Evolutionary conservation across 352 stramenopile species (phyloP), one percentile per base, ranked within the genome.

Genomic region (Pythium aquatile): DNA sequence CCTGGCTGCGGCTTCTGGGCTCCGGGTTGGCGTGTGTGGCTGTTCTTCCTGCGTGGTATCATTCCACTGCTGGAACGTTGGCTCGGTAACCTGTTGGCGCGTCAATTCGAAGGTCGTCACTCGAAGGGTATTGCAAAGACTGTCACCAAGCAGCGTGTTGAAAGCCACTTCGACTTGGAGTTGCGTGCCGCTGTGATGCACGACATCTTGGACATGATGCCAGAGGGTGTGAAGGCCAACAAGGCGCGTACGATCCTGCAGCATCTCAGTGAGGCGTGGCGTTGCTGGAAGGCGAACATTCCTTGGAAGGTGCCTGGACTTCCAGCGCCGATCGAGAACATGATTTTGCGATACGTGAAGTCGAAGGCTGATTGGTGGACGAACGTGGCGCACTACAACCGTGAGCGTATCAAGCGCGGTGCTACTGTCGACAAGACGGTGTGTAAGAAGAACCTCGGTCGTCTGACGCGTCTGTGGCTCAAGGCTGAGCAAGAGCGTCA

Each of bases 121-220:
- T 99, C 94, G 13, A 99, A 99, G 82, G 94, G 95, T 17, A 96
- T 99, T 46, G 97, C 98, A 6, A 99, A 99, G 81, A 99, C 97
- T 59, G 97, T 99, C 11, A 99, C 98, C 0, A 99, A 99, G 79
- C 98, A 99, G 77, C 87, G 98, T 64, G 98, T 99, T 11, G 98
- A 99, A 76, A 98, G 88, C 61, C 97, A 99, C 73, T 99, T 99
- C 73, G 98, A 99, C 79, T 75, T 99, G 61, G 97, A 99, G 75
- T 83, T 99, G 28, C 93, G 98, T 66, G 98, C 98, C 58, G 97
- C 97, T 37, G 98, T 99, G 52, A 99, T 99, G 96, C 98, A 99
- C 80, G 98, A 99, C 66, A 99, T 99, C 75, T 80, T 99, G 24
- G 98, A 99, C 74, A 99, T 99, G 98, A 99, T 99, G 98, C 98